These are phyloP conservation scores for Ceratocystis eucalypticola DNA, from an alignment of 2,329 filamentous ascomycete species.

Conservation along the genomic window DNA sequence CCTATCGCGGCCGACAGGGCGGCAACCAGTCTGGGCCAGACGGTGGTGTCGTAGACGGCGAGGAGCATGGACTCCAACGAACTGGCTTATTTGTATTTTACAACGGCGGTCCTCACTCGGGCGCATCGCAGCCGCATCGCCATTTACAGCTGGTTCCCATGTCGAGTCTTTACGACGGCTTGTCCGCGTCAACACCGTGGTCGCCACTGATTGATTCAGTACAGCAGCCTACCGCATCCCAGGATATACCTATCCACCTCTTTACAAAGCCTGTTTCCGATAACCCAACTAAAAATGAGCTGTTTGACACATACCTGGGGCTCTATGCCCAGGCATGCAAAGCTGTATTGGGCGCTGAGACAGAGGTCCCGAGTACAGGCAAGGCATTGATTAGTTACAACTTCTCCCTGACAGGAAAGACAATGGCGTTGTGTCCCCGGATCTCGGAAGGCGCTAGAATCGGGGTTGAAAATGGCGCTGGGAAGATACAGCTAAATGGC, in stretches of 20 bases:
- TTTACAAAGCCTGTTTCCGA: conserved; percentile 31
- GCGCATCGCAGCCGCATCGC: conserved; percentile 57
- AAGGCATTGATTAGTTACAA: conserved; percentile 49
- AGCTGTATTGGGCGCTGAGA: conserved; percentile 26
- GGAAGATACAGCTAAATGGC: conserved; percentile 42
- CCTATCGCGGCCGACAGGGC: conserved; percentile 32
- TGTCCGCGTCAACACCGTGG: conserved; percentile 32
- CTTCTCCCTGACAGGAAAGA: conserved; percentile 42
- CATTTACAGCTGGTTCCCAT: conserved; percentile 61
- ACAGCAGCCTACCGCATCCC: conserved; percentile 16
- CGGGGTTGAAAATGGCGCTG: conserved; percentile 25
- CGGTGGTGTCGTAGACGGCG: conserved; percentile 22
- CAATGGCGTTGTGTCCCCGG: conserved; percentile 43
- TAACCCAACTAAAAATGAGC: conserved; percentile 27
- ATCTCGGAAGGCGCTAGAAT: conserved; percentile 35
- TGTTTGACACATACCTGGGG: conserved; percentile 33
- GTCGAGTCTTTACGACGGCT: conserved; percentile 44
- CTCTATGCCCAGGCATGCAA: conserved; percentile 35
- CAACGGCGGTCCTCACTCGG: conserved; percentile 55
- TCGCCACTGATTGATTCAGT: conserved; percentile 34
- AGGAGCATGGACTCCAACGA: too few species aligned
- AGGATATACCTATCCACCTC: conserved; percentile 31
- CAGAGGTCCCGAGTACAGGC: conserved; percentile 25
- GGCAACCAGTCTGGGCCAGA: conserved; percentile 20
- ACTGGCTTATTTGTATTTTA: conserved; percentile 47